Conservation (phyloP, 108 stramenopile species). For the Bacterosira constricta region DNA sequence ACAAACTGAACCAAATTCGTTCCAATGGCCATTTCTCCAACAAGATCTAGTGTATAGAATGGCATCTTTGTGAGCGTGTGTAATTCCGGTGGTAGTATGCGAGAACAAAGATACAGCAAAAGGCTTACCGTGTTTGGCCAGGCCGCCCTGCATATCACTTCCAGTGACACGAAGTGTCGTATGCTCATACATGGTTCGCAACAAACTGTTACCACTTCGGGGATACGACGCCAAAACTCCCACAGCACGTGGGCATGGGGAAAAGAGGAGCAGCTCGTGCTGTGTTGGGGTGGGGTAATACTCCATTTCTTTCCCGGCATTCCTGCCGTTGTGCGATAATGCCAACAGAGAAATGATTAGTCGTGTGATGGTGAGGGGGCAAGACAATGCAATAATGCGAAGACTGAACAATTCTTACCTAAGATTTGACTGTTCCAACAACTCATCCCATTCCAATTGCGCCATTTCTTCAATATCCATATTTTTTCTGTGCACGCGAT, state of each 20-base stretch:
- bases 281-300: slow-evolving; percentile 48
- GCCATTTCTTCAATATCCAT: slow-evolving; percentile 58
- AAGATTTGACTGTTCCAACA: slow-evolving; percentile 27
- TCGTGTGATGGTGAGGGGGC: not conserved
- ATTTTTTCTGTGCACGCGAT: slow-evolving; percentile 46
- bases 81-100: not conserved
- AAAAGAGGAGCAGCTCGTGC: slow-evolving; percentile 63
- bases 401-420: not conserved
- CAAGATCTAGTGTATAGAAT: slow-evolving; percentile 38
- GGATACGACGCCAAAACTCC: slow-evolving; percentile 84
- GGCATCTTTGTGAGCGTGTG: not conserved
- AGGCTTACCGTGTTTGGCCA: slow-evolving; percentile 58
- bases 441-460: slow-evolving; percentile 56
- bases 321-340: slow-evolving; percentile 10
- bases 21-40: slow-evolving; percentile 79
- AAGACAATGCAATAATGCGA: not conserved
- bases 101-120: not conserved
- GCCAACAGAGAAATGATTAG: not conserved
- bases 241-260: slow-evolving; percentile 61
- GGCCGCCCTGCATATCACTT: slow-evolving; percentile 87
- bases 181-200: slow-evolving; percentile 79
- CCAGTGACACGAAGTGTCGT: slow-evolving; percentile 83
- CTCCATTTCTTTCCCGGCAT: slow-evolving; percentile 18
- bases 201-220: slow-evolving; percentile 77
- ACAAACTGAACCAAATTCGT: slow-evolving; percentile 80